Evolutionary conservation across 441 rosid species (phyloP).

Genomic region (Iberis amara): DNA sequence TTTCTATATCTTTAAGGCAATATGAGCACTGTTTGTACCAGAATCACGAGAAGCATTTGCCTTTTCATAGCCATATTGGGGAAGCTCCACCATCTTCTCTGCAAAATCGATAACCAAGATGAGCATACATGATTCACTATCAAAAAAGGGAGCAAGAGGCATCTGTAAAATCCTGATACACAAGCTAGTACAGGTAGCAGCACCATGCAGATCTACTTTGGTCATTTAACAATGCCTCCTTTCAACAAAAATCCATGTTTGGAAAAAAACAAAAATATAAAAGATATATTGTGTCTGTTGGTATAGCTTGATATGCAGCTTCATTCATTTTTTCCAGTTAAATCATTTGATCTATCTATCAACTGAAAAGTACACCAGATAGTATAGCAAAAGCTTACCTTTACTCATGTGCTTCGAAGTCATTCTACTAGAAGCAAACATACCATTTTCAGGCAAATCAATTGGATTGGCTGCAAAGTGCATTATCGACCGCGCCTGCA

Average conservation of each 20-base stretch:
- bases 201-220: too few species aligned
- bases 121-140: neutral
- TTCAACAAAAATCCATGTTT: too few species aligned
- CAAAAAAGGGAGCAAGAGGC: neutral
- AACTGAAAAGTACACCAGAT: slow-evolving; percentile 19
- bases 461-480: slow-evolving; percentile 72
- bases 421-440: slow-evolving; percentile 37
- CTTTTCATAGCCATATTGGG: slow-evolving; percentile 37
- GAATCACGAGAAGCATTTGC: slow-evolving; percentile 39
- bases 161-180: neutral
- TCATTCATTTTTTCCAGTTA: slow-evolving; percentile 16
- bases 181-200: too few species aligned
- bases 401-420: slow-evolving; percentile 41
- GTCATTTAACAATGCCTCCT: too few species aligned
- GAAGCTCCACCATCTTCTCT: slow-evolving; percentile 50
- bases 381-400: slow-evolving; percentile 41
- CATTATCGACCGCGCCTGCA: slow-evolving; percentile 87
- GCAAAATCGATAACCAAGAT: neutral
- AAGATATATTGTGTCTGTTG: slow-evolving; percentile 1
- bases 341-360: slow-evolving; percentile 5
- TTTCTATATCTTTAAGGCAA: slow-evolving; percentile 11
- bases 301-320: slow-evolving; percentile 14
- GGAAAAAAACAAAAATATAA: too few species aligned
- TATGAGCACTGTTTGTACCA: slow-evolving; percentile 31
- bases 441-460: slow-evolving; percentile 46